Conservation (phyloP, 768 basidiomycete genomes). For the Hypsizygus marmoreus region DNA sequence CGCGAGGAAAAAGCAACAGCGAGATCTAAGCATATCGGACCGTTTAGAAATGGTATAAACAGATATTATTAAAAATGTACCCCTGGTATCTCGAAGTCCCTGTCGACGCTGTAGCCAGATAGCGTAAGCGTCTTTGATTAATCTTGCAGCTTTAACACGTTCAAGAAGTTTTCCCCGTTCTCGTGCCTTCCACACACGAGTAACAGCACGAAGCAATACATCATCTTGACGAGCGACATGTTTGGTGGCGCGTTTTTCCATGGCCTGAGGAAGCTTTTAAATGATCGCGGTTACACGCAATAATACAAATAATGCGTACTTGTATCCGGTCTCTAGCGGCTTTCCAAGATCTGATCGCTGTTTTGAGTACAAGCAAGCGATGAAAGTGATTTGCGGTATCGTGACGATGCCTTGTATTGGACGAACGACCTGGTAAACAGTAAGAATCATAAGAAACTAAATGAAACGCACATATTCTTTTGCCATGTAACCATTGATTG, state of each 20-base stretch:
- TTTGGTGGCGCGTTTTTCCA: conserved; percentile 59
- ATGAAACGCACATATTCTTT: conserved; percentile 21
- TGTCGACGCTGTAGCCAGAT: conserved; percentile 52
- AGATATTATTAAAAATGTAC: conserved; percentile 30
- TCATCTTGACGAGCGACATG: conserved; percentile 58
- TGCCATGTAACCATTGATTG: conserved; percentile 55
- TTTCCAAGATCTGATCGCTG: conserved; percentile 57
- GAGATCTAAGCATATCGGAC: conserved; percentile 33
- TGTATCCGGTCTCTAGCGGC: conserved; percentile 47
- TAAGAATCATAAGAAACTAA: background rate
- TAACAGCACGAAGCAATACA: conserved; percentile 57
- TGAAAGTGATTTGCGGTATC: conserved; percentile 46
- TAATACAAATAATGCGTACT: conserved; percentile 38
- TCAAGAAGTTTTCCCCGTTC: conserved; percentile 63
- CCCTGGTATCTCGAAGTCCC: conserved; percentile 42
- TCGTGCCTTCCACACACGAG: conserved; percentile 68
- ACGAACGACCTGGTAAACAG: background rate
- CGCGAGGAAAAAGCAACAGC: conserved; percentile 54
- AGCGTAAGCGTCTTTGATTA: conserved; percentile 47
- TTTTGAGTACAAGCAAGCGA: conserved; percentile 44
- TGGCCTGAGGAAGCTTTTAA: conserved; percentile 35
- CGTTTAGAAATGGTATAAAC: background rate
- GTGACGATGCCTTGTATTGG: conserved; percentile 42
- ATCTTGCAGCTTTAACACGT: conserved; percentile 46
- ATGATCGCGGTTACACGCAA: background rate